These are phyloP conservation scores for Spathaspora sp. DNA, from an alignment of 805 yeast species.

Conservation along the genomic window DNA sequence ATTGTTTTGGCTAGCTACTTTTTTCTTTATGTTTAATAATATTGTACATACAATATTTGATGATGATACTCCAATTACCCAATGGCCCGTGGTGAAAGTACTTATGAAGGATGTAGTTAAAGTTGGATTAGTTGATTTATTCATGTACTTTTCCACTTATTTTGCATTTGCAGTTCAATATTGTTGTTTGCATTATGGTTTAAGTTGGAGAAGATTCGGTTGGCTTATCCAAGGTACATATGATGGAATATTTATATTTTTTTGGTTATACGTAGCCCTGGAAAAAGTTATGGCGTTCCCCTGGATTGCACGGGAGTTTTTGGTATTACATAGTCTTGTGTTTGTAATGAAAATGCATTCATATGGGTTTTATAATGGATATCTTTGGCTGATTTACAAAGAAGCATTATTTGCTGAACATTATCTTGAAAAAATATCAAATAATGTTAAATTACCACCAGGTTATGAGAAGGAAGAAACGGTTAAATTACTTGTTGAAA, in stretches of 20 bases:
- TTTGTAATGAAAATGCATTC: constrained; percentile 95
- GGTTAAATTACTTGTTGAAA: constrained; percentile 35
- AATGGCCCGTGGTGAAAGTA: constrained; percentile 53
- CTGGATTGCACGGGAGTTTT: constrained; percentile 88
- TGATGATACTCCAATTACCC: constrained; percentile 39
- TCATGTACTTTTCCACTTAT: constrained; percentile 70
- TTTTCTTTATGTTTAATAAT: constrained; percentile 50
- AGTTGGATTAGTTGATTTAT: constrained; percentile 70
- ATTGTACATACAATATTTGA: constrained; percentile 50
- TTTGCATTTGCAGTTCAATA: constrained; percentile 57
- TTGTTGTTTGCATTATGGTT: constrained; percentile 37
- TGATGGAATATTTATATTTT: constrained; percentile 51
- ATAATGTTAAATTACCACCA: constrained; percentile 14
- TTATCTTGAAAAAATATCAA: constrained; percentile 36
- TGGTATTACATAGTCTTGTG: constrained; percentile 81
- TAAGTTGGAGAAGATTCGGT: constrained; percentile 67
- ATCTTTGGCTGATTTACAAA: constrained; percentile 61
- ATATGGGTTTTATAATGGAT: constrained; percentile 87
- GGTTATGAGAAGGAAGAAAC: constrained; percentile 22
- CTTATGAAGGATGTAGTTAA: constrained; percentile 59
- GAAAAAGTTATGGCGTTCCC: constrained; percentile 48
- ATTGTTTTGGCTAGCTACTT: constrained; percentile 70
- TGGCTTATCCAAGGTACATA: constrained; percentile 54
- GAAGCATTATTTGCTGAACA: constrained; percentile 52
- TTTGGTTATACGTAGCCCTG: constrained; percentile 57